These are phyloP conservation scores for Umbilicaria muhlenbergii DNA, from an alignment of 495 filamentous ascomycete species.

Conservation along the genomic window DNA sequence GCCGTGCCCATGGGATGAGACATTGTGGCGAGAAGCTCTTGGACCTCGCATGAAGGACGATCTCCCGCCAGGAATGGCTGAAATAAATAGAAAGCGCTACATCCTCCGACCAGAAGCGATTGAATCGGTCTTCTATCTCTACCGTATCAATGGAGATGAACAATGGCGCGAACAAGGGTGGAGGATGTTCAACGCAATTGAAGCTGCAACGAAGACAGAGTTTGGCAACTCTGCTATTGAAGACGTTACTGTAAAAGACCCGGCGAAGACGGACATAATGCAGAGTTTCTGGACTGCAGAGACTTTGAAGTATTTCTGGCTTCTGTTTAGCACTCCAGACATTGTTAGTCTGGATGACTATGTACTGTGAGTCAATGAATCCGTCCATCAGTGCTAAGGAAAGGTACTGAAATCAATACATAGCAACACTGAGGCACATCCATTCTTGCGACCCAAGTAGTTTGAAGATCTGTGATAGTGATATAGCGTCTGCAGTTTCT, in stretches of 20 bases:
- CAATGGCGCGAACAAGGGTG: conserved; percentile 43
- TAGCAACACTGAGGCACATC: conserved; percentile 34
- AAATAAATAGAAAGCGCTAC: conserved; percentile 22
- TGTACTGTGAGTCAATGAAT: conserved; percentile 36
- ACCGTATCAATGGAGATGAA: conserved; percentile 43
- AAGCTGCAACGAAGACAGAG: conserved; percentile 29
- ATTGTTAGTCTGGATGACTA: conserved; percentile 54
- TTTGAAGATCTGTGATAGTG: too few species aligned
- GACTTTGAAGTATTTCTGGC: conserved; percentile 57
- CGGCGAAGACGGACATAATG: conserved; percentile 24
- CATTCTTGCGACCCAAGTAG: conserved; percentile 13
- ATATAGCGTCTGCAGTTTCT: too few species aligned
- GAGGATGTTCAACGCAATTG: conserved; percentile 45
- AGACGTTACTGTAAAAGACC: conserved; percentile 23
- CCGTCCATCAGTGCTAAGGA: background rate
- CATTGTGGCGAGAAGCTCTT: conserved; percentile 21
- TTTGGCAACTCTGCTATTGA: conserved; percentile 31
- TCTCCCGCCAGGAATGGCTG: conserved; percentile 21
- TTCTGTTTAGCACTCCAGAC: conserved; percentile 45
- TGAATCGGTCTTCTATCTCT: conserved; percentile 47
- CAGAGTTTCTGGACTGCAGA: conserved; percentile 46
- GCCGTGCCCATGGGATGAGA: conserved; percentile 24
- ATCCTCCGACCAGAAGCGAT: conserved; percentile 37
- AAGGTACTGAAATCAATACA: background rate
- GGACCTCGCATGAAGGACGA: conserved; percentile 1